A percentile compares a stretch with the other conserved stretches of the same genome.
These are phyloP conservation scores for Chlorella sorokiniana DNA, from an alignment of 139 green algal species.

Conservation along the genomic window DNA sequence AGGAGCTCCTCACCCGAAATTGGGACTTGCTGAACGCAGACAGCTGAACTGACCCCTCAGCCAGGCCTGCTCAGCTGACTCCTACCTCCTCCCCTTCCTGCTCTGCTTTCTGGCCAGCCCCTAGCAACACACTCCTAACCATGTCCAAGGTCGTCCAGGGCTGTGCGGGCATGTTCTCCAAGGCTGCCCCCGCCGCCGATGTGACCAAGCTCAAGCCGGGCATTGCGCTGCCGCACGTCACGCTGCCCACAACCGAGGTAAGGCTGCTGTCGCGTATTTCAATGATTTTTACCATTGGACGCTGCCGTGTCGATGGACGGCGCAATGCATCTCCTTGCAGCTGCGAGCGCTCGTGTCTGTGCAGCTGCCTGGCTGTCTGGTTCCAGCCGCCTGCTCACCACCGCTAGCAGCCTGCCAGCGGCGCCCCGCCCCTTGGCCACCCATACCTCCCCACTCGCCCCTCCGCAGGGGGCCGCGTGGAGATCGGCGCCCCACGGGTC, in stretches of 20 bases:
- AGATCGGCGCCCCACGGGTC: slow-evolving; percentile 63
- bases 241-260: slow-evolving; percentile 49
- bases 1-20: too few species aligned
- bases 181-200: slow-evolving; percentile 5
- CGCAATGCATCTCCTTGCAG: too few species aligned
- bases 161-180: slow-evolving; percentile 37
- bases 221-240: slow-evolving; percentile 48
- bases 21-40: too few species aligned
- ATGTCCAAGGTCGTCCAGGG: slow-evolving; percentile 13
- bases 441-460: background rate
- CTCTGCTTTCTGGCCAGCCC: too few species aligned
- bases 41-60: too few species aligned
- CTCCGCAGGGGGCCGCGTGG: slow-evolving; percentile 53
- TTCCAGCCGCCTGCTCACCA: too few species aligned
- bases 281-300: background rate
- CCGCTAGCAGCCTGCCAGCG: too few species aligned
- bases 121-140: background rate
- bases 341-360: too few species aligned
- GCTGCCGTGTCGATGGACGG: too few species aligned
- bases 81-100: too few species aligned
- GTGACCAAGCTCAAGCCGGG: slow-evolving; percentile 47
- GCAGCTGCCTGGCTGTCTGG: too few species aligned
- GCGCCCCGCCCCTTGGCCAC: background rate
- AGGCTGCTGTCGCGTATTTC: background rate
- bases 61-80: background rate